Evolutionary conservation across 345 rosid species (phyloP), one percentile per base, ranked within the genome.

Genomic region (Stellera chamaejasme): DNA sequence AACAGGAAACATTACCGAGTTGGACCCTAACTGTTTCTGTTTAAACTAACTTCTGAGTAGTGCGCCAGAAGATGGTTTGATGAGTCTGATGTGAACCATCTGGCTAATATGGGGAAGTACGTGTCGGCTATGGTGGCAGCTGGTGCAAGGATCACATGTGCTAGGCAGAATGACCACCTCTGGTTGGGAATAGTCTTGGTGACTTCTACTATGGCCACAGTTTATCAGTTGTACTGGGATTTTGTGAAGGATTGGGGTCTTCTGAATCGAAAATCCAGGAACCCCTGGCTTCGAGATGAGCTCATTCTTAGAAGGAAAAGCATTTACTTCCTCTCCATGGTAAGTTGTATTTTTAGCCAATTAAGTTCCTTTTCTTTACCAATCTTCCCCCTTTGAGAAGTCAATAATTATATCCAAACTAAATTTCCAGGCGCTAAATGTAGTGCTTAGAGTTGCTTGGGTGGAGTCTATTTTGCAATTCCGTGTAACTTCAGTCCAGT

Each of bases 121-220:
- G 87, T 87, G 10, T 93, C 97, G 3, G 99, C 97, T 10, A 89
- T 93, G 99, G 79, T 82, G 56, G 99, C 96, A 0, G 99, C 97
- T 0, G 96, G 95, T 50, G 96, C 77, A 4, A 87, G 97, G 60
- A 32, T 93, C 63, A 87, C 90, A 45, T 93, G 83, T 57, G 75
- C 82, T 6, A 76, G 73, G 63, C 76, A 83, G 51, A 69, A 61
- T 54, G 68, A 56, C 53, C 19, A 49, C 2, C 46, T 74, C 9
- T 93, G 96, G 96, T 61, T 93, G 50, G 51, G 64, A 15, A 28
- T 79, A 19, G 97, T 81, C 45, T 50, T 89, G 60, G 69, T 72
- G 13, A 89, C 92, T 67, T 85, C 97, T 0, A 77, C 69, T 10
- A 54, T 66, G 41, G 97, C 97, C 2, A 87, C 94, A 9, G 7